Conservation (phyloP, 2,329 filamentous ascomycete species). For the Pseudovirgaria hyperparasitica region DNA sequence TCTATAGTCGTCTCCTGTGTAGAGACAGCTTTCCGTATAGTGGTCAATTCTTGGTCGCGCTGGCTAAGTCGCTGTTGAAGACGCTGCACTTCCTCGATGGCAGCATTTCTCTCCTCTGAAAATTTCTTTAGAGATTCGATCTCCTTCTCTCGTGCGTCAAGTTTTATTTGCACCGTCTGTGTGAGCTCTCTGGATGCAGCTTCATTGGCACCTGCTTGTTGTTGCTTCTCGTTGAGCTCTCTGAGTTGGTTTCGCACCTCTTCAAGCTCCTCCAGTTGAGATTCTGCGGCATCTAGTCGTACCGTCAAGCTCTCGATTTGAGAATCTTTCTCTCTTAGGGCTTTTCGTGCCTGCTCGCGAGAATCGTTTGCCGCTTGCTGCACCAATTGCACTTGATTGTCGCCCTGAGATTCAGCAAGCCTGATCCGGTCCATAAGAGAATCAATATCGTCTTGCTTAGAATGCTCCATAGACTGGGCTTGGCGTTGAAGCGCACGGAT, state of each 20-base stretch:
- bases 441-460: slow-evolving; percentile 28
- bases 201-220: slow-evolving; percentile 16
- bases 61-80: slow-evolving; percentile 17
- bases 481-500: slow-evolving; percentile 21
- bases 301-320: slow-evolving; percentile 24
- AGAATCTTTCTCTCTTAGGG: slow-evolving; percentile 24
- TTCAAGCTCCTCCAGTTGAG: slow-evolving; percentile 22
- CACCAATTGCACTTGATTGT: slow-evolving; percentile 26
- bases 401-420: slow-evolving; percentile 26
- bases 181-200: slow-evolving; percentile 19
- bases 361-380: slow-evolving; percentile 27
- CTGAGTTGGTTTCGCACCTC: slow-evolving; percentile 21
- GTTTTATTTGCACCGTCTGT: slow-evolving; percentile 14
- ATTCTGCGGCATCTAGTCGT: slow-evolving; percentile 21
- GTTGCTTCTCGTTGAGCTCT: slow-evolving; percentile 18
- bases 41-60: slow-evolving; percentile 19
- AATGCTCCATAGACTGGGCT: slow-evolving; percentile 15
- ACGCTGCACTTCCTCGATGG: slow-evolving; percentile 16
- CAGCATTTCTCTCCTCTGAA: slow-evolving; percentile 19
- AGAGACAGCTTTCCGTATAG: slow-evolving; percentile 19
- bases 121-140: slow-evolving; percentile 14
- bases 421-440: slow-evolving; percentile 26
- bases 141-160: slow-evolving; percentile 11
- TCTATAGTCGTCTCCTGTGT: slow-evolving; percentile 15
- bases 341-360: slow-evolving; percentile 22